Percentiles rank a stretch among this genome's conserved stretches.
Conservation (phyloP, 2,329 filamentous ascomycete species). For the Nemania diffusa region DNA sequence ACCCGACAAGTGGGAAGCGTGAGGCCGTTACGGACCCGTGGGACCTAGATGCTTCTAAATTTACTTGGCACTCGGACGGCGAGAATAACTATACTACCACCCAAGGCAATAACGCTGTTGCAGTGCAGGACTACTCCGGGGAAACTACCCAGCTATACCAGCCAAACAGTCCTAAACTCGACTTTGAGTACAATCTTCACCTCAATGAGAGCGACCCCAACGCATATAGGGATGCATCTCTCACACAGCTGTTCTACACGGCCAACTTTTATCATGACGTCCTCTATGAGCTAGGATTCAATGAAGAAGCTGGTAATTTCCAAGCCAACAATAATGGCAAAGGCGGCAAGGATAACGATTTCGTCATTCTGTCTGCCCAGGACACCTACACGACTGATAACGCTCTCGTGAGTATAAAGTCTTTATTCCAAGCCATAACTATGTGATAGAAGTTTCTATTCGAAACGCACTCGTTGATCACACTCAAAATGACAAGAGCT, state of each 20-base stretch:
- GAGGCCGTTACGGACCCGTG: slow-evolving; percentile 60
- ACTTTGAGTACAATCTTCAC: slow-evolving; percentile 59
- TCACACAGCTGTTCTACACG: slow-evolving; percentile 70
- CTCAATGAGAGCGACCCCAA: slow-evolving; percentile 49
- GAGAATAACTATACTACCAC: slow-evolving; percentile 60
- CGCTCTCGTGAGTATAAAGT: slow-evolving; percentile 47
- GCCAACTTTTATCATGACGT: slow-evolving; percentile 69
- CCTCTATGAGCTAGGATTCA: slow-evolving; percentile 67
- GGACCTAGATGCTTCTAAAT: slow-evolving; percentile 57
- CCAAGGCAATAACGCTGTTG: slow-evolving; percentile 68
- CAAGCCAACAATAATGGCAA: slow-evolving; percentile 64
- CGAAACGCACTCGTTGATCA: neutral
- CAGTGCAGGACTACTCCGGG: slow-evolving; percentile 61
- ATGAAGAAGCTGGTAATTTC: slow-evolving; percentile 68
- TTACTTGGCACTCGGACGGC: slow-evolving; percentile 64
- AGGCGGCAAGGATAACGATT: slow-evolving; percentile 63
- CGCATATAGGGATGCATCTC: slow-evolving; percentile 63
- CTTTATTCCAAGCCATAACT: neutral
- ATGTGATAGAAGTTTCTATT: neutral
- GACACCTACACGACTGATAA: slow-evolving; percentile 66
- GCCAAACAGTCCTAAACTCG: slow-evolving; percentile 53
- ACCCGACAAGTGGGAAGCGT: slow-evolving; percentile 61
- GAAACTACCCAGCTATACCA: slow-evolving; percentile 60
- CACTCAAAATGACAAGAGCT: neutral
- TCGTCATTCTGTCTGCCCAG: slow-evolving; percentile 66